phyloP scores from a whole-genome alignment of 495 filamentous ascomycete species.

The Daldinia caldariorum region DNA sequence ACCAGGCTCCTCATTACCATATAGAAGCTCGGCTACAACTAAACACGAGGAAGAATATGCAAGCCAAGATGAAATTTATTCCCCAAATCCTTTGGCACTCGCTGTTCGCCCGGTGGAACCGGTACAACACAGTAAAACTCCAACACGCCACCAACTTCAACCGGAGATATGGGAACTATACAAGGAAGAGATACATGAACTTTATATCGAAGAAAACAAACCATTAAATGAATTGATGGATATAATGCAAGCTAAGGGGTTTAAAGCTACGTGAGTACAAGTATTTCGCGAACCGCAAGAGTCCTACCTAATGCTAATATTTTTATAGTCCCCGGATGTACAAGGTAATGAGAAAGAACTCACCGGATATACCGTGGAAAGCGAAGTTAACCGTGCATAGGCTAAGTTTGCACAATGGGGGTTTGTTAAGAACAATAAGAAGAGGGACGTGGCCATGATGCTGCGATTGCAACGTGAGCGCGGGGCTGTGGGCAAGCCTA shows the following conservation, averaged over 20 bases:
- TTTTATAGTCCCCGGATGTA: conserved; percentile 46
- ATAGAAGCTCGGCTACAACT: not conserved
- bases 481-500: conserved; percentile 46
- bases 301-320: conserved; percentile 12
- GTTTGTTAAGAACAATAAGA: conserved; percentile 48
- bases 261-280: conserved; percentile 45
- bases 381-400: not conserved
- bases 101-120: conserved; percentile 3
- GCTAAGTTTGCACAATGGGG: conserved; percentile 48
- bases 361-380: not conserved
- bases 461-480: conserved; percentile 45
- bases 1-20: conserved; percentile 7
- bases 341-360: conserved; percentile 18
- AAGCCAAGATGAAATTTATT: conserved; percentile 8
- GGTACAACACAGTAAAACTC: conserved; percentile 31
- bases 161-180: conserved; percentile 43
- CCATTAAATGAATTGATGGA: conserved; percentile 45
- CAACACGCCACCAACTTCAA: conserved; percentile 39
- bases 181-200: conserved; percentile 42
- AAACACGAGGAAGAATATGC: not conserved
- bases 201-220: conserved; percentile 45
- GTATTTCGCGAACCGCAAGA: not conserved
- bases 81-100: not conserved
- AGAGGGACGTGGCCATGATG: conserved; percentile 47
- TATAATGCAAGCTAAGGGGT: conserved; percentile 42